These are phyloP conservation scores for Ustilago tritici DNA, from an alignment of 1,284 basidiomycete species.

Conservation along the genomic window DNA sequence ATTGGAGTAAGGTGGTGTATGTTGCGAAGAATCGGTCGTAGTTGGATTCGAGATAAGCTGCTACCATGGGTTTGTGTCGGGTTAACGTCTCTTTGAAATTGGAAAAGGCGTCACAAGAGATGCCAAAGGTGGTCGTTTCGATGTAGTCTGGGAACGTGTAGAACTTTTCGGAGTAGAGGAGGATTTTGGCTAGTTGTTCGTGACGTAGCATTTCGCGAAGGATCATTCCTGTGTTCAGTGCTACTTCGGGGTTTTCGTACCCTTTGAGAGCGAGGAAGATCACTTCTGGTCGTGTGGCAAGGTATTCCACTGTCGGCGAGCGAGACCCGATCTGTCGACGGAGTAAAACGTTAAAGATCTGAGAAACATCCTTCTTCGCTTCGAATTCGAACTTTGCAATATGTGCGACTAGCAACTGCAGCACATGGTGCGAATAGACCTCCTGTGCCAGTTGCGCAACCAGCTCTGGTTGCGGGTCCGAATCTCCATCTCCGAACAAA, in stretches of 20 bases:
- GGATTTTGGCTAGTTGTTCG: constrained; percentile 87
- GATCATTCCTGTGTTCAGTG: constrained; percentile 97
- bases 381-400: constrained; percentile 94
- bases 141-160: constrained; percentile 97
- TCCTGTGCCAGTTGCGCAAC: constrained; percentile 87
- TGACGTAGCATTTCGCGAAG: constrained; percentile 96
- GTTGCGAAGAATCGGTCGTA: constrained; percentile 98
- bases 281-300: constrained; percentile 85
- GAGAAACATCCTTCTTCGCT: constrained; percentile 88
- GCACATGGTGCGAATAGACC: constrained; percentile 89
- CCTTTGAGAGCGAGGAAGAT: constrained; percentile 83
- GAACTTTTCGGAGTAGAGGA: constrained; percentile 89
- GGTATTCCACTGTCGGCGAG: constrained; percentile 94
- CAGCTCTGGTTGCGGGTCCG: constrained; percentile 78
- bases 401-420: constrained; percentile 83
- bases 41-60: constrained; percentile 92
- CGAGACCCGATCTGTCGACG: constrained; percentile 92
- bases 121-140: constrained; percentile 96
- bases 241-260: constrained; percentile 93
- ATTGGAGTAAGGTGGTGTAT: constrained; percentile 90
- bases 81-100: constrained; percentile 86
- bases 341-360: constrained; percentile 96
- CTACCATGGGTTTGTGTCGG: constrained; percentile 95
- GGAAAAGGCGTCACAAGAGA: constrained; percentile 96
- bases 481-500: constrained; percentile 82